Evolutionary conservation across 108 stramenopile genomes (phyloP), one percentile per base, ranked within the genome.

Genomic region (Fistulifera solaris): DNA sequence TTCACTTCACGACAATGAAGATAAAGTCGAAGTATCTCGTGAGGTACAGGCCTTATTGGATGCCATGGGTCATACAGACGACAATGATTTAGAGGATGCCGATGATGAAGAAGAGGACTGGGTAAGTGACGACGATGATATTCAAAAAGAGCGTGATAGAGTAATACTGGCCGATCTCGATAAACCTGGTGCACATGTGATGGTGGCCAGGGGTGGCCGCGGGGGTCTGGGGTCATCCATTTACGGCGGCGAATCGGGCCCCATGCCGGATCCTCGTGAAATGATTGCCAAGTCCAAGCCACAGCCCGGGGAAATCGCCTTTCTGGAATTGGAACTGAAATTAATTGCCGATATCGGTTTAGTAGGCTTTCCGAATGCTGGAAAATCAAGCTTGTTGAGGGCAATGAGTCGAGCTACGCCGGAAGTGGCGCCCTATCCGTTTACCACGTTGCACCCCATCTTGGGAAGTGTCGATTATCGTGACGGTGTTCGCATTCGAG

Each of bases 321-420:
- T 68, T 57, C 41, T 97, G 26, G 87, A 92, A 48, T 70, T 99
- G 25, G 97, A 98, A 64, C 63, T 99, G 23, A 94, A 97, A 64
- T 66, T 87, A 48, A 89, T 98, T 55, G 96, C 97, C 0, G 99
- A 99, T 57, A 77, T 98, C 49, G 99, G 97, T 10, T 70, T 98
- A 16, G 97, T 99, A 26, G 99, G 99, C n/a, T 95, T 90, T 63
- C 99, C 99, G 0, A 99, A 99, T 68, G 97, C 95, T 15, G 98
- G 98, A 16, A 98, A 99, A 65, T 78, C 75, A 2, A 87, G 85
- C 52, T 70, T 99, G 14, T 65, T 98, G 18, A 73, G 82, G 6
- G 82, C 94, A 18, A 71, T 96, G 64, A 83, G 85, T 17, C 67
- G 73, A 27, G 99, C 97, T 7, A 70, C 67, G 50, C 97, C 96